Evolutionary conservation across 2,329 filamentous ascomycete genomes (phyloP).

Genomic region (Xylaria multiplex): DNA sequence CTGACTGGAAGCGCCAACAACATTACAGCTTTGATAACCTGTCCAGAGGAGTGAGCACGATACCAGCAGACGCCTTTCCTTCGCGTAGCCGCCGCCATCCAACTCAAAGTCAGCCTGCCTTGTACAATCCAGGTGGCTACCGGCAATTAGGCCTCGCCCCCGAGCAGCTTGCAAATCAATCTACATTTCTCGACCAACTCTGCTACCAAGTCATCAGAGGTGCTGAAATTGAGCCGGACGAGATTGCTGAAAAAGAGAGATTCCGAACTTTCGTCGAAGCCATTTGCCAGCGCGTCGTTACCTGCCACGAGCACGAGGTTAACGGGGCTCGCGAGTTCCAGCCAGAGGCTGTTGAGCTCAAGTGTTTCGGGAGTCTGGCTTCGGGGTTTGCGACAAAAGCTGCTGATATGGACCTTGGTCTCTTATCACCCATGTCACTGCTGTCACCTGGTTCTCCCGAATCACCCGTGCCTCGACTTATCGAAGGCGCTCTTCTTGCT

Average conservation of each 20-base stretch:
- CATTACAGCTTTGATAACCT: conserved; percentile 28
- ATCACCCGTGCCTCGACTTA: conserved; percentile 74
- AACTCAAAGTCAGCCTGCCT: conserved; percentile 40
- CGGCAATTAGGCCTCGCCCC: conserved; percentile 48
- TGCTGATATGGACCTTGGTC: conserved; percentile 90
- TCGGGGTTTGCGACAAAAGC: conserved; percentile 87
- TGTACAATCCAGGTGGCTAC: conserved; percentile 48
- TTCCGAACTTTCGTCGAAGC: conserved; percentile 74
- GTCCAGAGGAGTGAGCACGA: conserved; percentile 39
- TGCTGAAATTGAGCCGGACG: conserved; percentile 70
- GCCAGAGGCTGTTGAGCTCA: conserved; percentile 69
- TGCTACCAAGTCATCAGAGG: conserved; percentile 61
- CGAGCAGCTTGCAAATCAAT: conserved; percentile 62
- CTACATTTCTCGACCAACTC: conserved; percentile 60
- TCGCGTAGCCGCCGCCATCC: conserved; percentile 38
- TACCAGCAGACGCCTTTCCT: conserved; percentile 43
- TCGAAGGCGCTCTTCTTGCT: conserved; percentile 80
- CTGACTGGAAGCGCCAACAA: conserved; percentile 43
- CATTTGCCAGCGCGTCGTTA: conserved; percentile 70
- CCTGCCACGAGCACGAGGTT: conserved; percentile 59
- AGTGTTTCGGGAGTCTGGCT: conserved; percentile 82
- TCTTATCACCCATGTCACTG: conserved; percentile 72
- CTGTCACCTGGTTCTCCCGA: conserved; percentile 63
- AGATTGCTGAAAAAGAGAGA: conserved; percentile 75
- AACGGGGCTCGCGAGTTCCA: conserved; percentile 59